Evolutionary conservation across 345 rosid species (phyloP), one percentile per base, ranked within the genome.

Genomic region (Heritiera fomes): DNA sequence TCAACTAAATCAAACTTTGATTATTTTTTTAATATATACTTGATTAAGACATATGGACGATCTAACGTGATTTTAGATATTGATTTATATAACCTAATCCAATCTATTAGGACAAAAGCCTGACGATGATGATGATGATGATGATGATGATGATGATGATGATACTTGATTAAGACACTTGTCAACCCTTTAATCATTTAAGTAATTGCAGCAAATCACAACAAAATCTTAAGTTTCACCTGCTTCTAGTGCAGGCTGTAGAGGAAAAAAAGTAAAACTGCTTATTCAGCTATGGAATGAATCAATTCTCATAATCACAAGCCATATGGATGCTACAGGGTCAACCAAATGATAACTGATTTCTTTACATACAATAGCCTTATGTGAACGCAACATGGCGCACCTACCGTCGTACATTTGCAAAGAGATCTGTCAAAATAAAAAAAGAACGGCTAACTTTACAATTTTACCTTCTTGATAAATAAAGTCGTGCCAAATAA

Each of bases 281-380:
- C 43, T 63, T 46, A 45, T 34, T 64, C 40, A 13, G 60, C 73
- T 58, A 67, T 63, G 15, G 14, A 69, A 30, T 41, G 7, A 79
- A 47, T 7, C 32, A 3, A 46, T 66, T 46, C 53, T 59, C 75
- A 73, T 79, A 77, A 83, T 46, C 70, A 52, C 73, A 83, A 79
- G 79, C 66, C 75, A 34, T 20, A 15, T 3, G 58, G 52, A 32
- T 40, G 59, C 23, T 28, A 61, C 53, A 75, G 46, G 30, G 81
- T 72, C 72, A 78, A 17, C 67, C 15, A 41, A 53, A 59, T 64
- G 50, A 71, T 5, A n/a, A 50, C 28, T 32, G 32, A 45, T 46
- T 75, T 34, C 71, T 76, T 67, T 79, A 76, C 38, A 49, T 49
- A 76, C 17, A 34, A 34, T 3, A 40, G 67, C 56, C 41, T 14